A percentile compares a stretch with the other conserved stretches of the same genome.
These are phyloP conservation scores for Croton setiger DNA, from an alignment of 441 rosid genomes.

Conservation along the genomic window DNA sequence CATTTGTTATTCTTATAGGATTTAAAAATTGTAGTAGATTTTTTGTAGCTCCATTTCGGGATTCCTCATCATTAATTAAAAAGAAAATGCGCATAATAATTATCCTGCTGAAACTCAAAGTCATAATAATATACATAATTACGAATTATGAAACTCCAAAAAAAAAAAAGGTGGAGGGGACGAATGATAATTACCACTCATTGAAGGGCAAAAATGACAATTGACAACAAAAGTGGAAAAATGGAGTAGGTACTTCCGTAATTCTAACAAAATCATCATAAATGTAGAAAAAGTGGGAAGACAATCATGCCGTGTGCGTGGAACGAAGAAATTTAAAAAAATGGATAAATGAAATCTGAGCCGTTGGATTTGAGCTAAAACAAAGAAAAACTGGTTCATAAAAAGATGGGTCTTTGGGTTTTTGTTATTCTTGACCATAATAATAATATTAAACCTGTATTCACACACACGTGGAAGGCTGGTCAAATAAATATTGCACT, in stretches of 20 bases:
- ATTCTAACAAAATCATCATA: slow-evolving; percentile 36
- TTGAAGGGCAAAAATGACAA: slow-evolving; percentile 10
- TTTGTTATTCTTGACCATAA: slow-evolving; percentile 37
- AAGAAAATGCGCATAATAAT: background rate
- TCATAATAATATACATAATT: background rate
- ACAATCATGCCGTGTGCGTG: slow-evolving; percentile 41
- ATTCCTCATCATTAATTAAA: background rate
- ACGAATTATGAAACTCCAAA: background rate
- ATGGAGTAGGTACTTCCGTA: slow-evolving; percentile 31
- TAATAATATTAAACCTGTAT: slow-evolving; percentile 6
- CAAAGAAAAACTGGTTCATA: slow-evolving; percentile 9
- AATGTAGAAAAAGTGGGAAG: slow-evolving; percentile 28
- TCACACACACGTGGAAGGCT: slow-evolving; percentile 19
- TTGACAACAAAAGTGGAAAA: background rate
- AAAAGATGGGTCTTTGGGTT: slow-evolving; percentile 16
- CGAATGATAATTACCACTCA: background rate
- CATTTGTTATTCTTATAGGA: too few species aligned
- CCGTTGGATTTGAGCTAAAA: slow-evolving; percentile 29
- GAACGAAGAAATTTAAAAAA: slow-evolving; percentile 19
- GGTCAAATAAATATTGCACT: slow-evolving; percentile 10
- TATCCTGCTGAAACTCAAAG: background rate
- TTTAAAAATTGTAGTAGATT: too few species aligned
- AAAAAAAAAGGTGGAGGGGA: background rate
- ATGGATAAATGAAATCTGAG: slow-evolving; percentile 16
- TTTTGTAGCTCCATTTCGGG: background rate